Conservation (phyloP, 164 flowering plant species). For the Tinospora cordifolia region DNA sequence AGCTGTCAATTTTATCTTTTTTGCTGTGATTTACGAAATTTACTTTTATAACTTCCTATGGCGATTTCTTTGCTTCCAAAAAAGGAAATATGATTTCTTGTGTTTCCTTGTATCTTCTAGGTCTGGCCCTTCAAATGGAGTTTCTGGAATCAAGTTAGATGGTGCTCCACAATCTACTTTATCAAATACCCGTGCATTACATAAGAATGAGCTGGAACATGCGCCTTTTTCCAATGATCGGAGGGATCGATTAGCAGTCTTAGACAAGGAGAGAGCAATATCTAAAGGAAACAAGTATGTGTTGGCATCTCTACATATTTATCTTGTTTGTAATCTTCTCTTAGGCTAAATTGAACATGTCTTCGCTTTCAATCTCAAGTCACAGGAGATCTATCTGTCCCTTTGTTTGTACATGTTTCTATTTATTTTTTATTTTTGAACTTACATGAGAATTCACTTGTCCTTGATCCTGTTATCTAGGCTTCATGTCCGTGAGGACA, state of each 20-base stretch:
- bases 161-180: constrained; percentile 29
- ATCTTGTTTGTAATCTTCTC: neutral
- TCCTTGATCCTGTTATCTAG: constrained; percentile 27
- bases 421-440: neutral
- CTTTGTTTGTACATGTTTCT: neutral
- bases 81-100: neutral
- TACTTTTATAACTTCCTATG: neutral
- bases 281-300: constrained; percentile 34
- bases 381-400: neutral
- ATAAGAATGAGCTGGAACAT: constrained; percentile 49
- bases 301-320: constrained; percentile 1
- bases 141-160: constrained; percentile 41
- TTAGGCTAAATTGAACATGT: neutral
- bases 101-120: constrained; percentile 28
- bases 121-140: constrained; percentile 40
- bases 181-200: constrained; percentile 29
- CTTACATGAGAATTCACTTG: constrained; percentile 1
- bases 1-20: neutral
- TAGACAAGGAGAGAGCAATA: constrained; percentile 19
- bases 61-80: neutral
- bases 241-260: constrained; percentile 30
- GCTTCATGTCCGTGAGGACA: constrained; percentile 43
- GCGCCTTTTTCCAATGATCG: constrained; percentile 27
- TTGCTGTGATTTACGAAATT: neutral
- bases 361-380: neutral